phyloP scores from a whole-genome alignment of 140 eudicot species.

The Flaveria floridana region DNA sequence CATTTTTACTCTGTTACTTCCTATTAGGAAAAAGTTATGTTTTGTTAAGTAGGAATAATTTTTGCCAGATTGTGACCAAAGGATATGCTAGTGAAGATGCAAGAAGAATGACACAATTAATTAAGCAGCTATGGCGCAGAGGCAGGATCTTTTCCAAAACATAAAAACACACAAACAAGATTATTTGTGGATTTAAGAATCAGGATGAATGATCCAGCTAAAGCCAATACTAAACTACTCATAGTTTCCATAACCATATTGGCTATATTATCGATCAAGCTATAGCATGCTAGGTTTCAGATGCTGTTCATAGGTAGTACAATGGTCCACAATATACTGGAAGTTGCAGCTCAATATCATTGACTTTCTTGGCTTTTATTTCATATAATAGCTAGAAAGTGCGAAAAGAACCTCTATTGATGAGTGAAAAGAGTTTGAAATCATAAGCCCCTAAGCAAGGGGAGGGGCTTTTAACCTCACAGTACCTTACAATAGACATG shows the following conservation, averaged over 20 bases:
- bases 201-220: not conserved
- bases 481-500: constrained; percentile 6
- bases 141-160: not conserved
- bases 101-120: not conserved
- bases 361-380: constrained; percentile 10
- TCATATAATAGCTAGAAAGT: constrained; percentile 10
- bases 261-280: not conserved
- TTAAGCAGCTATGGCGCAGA: not conserved
- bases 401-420: not conserved
- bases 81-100: not conserved
- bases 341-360: constrained; percentile 11
- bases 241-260: not conserved
- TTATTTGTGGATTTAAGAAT: constrained; percentile 7
- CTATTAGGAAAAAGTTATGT: not conserved
- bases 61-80: not conserved
- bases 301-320: not conserved
- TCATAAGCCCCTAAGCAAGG: not conserved
- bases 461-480: not conserved
- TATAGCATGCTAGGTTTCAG: not conserved
- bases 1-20: not conserved
- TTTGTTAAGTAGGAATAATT: not conserved
- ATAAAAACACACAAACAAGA: not conserved
- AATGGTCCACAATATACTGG: not conserved
- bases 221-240: constrained; percentile 1
- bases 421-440: not conserved